Evolutionary conservation across 1,284 basidiomycete genomes (phyloP).

Genomic region (Clitocybe nebularis): DNA sequence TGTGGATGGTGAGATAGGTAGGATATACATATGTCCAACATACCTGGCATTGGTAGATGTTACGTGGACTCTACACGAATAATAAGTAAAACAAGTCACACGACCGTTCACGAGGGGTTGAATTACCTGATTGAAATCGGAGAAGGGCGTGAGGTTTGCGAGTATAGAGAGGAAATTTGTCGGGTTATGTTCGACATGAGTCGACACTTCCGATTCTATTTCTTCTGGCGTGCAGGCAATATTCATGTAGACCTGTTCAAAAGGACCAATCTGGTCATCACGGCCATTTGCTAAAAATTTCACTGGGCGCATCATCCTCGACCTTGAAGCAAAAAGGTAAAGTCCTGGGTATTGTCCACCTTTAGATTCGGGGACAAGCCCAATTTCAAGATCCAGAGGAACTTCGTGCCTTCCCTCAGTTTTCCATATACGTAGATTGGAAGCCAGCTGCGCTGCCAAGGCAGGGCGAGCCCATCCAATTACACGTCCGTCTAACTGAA

Average conservation of each 20-base stretch:
- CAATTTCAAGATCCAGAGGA: constrained; percentile 94
- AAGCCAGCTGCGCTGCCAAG: constrained; percentile 79
- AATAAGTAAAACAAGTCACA: constrained; percentile 2
- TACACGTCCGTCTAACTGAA: constrained; percentile 93
- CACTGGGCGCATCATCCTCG: constrained; percentile 98
- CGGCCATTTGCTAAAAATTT: constrained; percentile 85
- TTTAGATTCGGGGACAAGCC: constrained; percentile 84
- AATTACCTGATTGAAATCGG: constrained; percentile 93
- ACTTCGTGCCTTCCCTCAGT: constrained; percentile 83
- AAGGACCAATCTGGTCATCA: constrained; percentile 91
- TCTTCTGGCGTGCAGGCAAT: constrained; percentile 92
- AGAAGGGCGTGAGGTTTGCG: constrained; percentile 80
- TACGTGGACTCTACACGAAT: constrained; percentile 64
- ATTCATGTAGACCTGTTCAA: constrained; percentile 99
- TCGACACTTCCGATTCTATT: constrained; percentile 78
- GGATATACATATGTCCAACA: constrained; percentile 11
- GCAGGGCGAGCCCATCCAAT: constrained; percentile 91
- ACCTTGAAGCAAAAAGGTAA: constrained; percentile 85
- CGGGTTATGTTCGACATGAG: constrained; percentile 92
- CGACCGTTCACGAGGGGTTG: not conserved
- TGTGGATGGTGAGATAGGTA: constrained; percentile 28
- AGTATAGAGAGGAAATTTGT: constrained; percentile 93
- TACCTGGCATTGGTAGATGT: constrained; percentile 87
- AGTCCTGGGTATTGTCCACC: constrained; percentile 97
- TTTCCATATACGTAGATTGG: constrained; percentile 90